These are phyloP conservation scores for Elsinoe fawcettii DNA, from an alignment of 2,329 filamentous ascomycete species.

Conservation along the genomic window DNA sequence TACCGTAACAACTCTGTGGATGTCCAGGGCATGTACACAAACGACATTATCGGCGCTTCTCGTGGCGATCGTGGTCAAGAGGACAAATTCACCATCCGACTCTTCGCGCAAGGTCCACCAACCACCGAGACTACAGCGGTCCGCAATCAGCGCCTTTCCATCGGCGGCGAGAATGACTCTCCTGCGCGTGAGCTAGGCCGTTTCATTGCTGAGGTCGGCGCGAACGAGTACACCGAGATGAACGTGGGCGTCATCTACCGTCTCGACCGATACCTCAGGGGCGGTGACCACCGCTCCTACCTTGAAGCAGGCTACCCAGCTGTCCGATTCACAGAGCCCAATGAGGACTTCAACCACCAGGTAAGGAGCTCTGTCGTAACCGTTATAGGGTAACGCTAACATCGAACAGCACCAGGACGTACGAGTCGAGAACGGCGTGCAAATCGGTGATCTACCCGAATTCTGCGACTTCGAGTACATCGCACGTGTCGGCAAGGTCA, in stretches of 20 bases:
- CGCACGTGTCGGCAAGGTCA: constrained; percentile 47
- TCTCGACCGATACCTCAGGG: constrained; percentile 46
- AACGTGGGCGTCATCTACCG: constrained; percentile 50
- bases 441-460: constrained; percentile 49
- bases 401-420: constrained; percentile 36
- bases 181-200: constrained; percentile 49
- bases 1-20: constrained; percentile 46
- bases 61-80: constrained; percentile 1
- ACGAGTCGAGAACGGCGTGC: constrained; percentile 42
- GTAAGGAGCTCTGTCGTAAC: background rate
- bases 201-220: constrained; percentile 48
- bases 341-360: constrained; percentile 51
- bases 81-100: constrained; percentile 5
- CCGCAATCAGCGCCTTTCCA: constrained; percentile 35
- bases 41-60: constrained; percentile 49
- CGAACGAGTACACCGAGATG: constrained; percentile 47
- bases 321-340: constrained; percentile 50
- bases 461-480: constrained; percentile 52
- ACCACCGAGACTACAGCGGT: constrained; percentile 34
- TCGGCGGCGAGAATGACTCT: constrained; percentile 49
- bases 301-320: constrained; percentile 49
- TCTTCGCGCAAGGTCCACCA: constrained; percentile 7
- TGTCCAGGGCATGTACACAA: constrained; percentile 51
- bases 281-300: constrained; percentile 51
- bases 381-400: background rate